A percentile compares a stretch with the other conserved stretches of the same genome.
Evolutionary conservation across 2,329 filamentous ascomycete genomes (phyloP).

Genomic region (Pseudopyrenochaeta lycopersici): DNA sequence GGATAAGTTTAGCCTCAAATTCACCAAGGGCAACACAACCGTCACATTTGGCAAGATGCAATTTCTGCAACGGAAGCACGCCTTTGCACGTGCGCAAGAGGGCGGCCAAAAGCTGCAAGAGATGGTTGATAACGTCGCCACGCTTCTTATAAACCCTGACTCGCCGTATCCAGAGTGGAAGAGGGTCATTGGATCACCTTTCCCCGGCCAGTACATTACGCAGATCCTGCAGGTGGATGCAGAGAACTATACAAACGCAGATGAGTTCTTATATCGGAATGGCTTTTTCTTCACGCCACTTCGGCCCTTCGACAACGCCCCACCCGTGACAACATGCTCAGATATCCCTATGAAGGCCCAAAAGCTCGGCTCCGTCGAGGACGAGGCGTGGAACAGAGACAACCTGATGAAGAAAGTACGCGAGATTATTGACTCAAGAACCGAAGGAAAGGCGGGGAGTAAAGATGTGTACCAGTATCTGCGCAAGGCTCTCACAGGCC

Average conservation of each 20-base stretch:
- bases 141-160: slow-evolving; percentile 39
- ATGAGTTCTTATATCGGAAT: slow-evolving; percentile 65
- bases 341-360: slow-evolving; percentile 32
- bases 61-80: slow-evolving; percentile 79
- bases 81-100: slow-evolving; percentile 56
- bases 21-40: slow-evolving; percentile 89
- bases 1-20: slow-evolving; percentile 81
- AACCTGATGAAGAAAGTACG: slow-evolving; percentile 32
- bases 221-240: slow-evolving; percentile 63
- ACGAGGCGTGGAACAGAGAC: slow-evolving; percentile 36
- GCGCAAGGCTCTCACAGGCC: slow-evolving; percentile 38
- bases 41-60: slow-evolving; percentile 82
- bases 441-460: slow-evolving; percentile 30
- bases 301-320: slow-evolving; percentile 16
- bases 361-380: slow-evolving; percentile 21
- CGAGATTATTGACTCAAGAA: slow-evolving; percentile 38
- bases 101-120: slow-evolving; percentile 54
- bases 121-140: slow-evolving; percentile 46
- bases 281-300: slow-evolving; percentile 64
- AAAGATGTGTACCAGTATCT: slow-evolving; percentile 48
- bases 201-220: slow-evolving; percentile 58
- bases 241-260: slow-evolving; percentile 65
- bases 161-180: slow-evolving; percentile 35
- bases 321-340: slow-evolving; percentile 11
- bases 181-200: slow-evolving; percentile 27